A percentile compares a stretch with the other conserved stretches of the same genome.
Evolutionary conservation across 139 green algal genomes (phyloP).

Genomic region (Chlamydomonas sphaeroides): DNA sequence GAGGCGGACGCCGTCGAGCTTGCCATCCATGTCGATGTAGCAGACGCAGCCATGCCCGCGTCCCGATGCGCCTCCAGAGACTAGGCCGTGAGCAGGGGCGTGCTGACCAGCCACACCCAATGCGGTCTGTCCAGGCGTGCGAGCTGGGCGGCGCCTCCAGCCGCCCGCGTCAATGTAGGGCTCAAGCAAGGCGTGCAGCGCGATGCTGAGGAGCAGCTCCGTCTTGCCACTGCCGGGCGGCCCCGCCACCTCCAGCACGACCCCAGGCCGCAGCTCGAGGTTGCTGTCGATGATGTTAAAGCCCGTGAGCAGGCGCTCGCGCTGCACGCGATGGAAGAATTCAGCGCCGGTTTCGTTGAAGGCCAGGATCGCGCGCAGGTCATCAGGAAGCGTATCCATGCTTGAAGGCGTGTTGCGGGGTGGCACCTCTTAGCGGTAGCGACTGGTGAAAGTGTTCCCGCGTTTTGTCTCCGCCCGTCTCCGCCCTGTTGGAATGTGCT

Average conservation of each 20-base stretch:
- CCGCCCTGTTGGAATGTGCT: no score
- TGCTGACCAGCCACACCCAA: no score
- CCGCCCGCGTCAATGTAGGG: background rate
- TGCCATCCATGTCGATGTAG: conserved; percentile 17
- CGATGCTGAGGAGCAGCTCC: conserved; percentile 25
- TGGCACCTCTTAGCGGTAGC: no score
- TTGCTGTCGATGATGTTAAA: conserved; percentile 7
- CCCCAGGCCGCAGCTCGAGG: conserved; percentile 20
- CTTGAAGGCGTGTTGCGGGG: no score
- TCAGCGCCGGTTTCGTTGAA: conserved; percentile 32
- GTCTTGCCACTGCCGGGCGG: conserved; percentile 36
- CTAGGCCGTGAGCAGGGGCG: background rate
- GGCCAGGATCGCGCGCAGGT: conserved; percentile 5
- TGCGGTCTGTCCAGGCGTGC: no score
- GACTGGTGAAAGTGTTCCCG: no score
- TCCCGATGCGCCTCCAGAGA: background rate
- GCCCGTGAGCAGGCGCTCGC: conserved; percentile 12
- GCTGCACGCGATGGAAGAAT: conserved; percentile 28
- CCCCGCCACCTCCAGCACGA: conserved; percentile 24
- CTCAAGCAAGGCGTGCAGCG: conserved; percentile 5
- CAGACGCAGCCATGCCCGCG: background rate
- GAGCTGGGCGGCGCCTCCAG: background rate
- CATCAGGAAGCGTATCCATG: background rate
- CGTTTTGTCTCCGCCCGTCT: no score
- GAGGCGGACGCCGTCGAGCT: conserved; percentile 10